phyloP scores from a whole-genome alignment of 2,329 filamentous ascomycete genomes.

The Cephalotrichum gorgonifer region DNA sequence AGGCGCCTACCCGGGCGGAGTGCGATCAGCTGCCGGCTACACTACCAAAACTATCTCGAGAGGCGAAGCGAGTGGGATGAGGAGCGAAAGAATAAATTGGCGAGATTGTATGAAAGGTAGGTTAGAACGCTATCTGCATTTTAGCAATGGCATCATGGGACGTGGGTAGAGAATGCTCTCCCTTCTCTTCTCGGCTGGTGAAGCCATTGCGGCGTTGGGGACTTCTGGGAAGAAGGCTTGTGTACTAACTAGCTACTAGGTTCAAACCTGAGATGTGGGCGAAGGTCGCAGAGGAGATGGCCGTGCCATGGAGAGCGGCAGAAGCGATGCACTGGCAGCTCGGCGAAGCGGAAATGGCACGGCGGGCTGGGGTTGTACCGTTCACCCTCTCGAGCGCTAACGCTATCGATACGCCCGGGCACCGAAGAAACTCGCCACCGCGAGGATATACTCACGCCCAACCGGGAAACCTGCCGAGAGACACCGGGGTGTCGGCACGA shows the following conservation, averaged over 20 bases:
- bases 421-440: constrained; percentile 24
- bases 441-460: constrained; percentile 30
- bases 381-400: constrained; percentile 54
- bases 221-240: not conserved
- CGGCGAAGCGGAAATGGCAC: constrained; percentile 87
- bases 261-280: constrained; percentile 99
- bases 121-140: not conserved
- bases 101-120: constrained; percentile 88
- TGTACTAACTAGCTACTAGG: constrained; percentile 32
- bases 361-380: constrained; percentile 78
- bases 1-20: constrained; percentile 83
- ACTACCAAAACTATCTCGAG: constrained; percentile 97
- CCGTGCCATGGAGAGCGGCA: constrained; percentile 85
- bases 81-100: constrained; percentile 94
- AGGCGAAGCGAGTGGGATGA: constrained; percentile 92
- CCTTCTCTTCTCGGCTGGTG: no score
- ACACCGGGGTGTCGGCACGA: constrained; percentile 27
- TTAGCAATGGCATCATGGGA: no score
- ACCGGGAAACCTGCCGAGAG: constrained; percentile 26
- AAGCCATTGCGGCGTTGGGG: no score
- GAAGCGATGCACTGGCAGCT: constrained; percentile 99
- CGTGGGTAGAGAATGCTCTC: no score
- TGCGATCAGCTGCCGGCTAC: constrained; percentile 85
- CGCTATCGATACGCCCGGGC: constrained; percentile 31
- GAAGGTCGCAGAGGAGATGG: constrained; percentile 90